Conservation (phyloP, 169 alveolate species). For the Plasmodium yoelii region DNA sequence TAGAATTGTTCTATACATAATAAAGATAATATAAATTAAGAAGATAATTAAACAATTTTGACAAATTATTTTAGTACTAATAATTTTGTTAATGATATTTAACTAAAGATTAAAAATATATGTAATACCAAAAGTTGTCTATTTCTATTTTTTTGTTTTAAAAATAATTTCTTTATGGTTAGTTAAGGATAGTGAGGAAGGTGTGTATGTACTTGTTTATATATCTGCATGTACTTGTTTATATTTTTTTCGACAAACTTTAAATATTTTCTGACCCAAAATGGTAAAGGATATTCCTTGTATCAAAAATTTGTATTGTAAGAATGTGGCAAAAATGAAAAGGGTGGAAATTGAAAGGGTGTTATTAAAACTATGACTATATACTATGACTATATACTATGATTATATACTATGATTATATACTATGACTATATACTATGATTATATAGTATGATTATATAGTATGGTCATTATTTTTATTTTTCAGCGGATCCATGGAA, state of each 20-base stretch:
- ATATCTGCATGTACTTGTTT: not conserved
- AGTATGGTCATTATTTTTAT: not conserved
- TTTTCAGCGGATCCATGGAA: constrained; percentile 66
- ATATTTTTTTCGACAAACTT: constrained; percentile 5
- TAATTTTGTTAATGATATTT: too few relatives aligned
- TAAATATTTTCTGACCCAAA: constrained; percentile 13
- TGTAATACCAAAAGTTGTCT: too few relatives aligned
- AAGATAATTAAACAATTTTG: too few relatives aligned
- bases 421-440: not conserved
- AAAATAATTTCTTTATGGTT: constrained; percentile 3
- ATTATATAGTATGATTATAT: too few relatives aligned
- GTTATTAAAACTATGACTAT: not conserved
- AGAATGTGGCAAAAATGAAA: constrained; percentile 4
- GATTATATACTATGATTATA: not conserved
- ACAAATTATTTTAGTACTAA: too few relatives aligned
- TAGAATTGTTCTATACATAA: too few relatives aligned
- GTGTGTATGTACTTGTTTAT: too few relatives aligned
- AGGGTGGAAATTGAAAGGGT: not conserved
- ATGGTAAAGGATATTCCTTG: constrained; percentile 38
- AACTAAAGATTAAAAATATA: too few relatives aligned
- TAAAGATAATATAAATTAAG: too few relatives aligned
- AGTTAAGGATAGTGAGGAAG: not conserved
- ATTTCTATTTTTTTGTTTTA: not conserved
- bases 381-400: not conserved
- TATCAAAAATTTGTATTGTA: constrained; percentile 60